These are phyloP conservation scores for Penicillium sp. DNA, from an alignment of 2,329 filamentous ascomycete genomes.

Conservation along the genomic window DNA sequence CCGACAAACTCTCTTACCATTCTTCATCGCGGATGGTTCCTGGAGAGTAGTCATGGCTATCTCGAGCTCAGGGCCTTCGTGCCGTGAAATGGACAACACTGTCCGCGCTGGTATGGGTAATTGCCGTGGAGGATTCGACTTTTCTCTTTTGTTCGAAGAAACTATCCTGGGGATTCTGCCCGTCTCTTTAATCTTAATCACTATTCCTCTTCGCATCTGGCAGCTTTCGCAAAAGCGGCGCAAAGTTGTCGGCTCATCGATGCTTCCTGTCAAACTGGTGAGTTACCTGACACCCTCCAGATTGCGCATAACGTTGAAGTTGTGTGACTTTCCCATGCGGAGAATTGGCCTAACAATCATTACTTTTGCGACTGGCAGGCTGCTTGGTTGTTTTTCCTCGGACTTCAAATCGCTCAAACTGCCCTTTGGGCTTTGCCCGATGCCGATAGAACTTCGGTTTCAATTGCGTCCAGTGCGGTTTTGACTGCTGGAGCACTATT, in stretches of 20 bases:
- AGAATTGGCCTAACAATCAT: slow-evolving; percentile 6
- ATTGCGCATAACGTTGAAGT: background rate
- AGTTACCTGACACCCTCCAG: slow-evolving; percentile 18
- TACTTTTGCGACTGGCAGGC: slow-evolving; percentile 18
- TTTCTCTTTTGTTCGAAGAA: slow-evolving; percentile 49
- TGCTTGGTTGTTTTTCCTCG: slow-evolving; percentile 31
- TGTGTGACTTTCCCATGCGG: background rate
- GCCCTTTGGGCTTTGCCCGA: slow-evolving; percentile 37
- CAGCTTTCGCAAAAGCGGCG: slow-evolving; percentile 35
- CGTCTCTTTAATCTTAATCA: slow-evolving; percentile 35
- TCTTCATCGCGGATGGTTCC: slow-evolving; percentile 17
- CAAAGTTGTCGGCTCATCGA: slow-evolving; percentile 35
- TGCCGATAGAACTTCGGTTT: slow-evolving; percentile 33
- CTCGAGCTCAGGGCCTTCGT: slow-evolving; percentile 26
- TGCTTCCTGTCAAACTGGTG: slow-evolving; percentile 37
- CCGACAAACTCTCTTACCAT: slow-evolving; percentile 12
- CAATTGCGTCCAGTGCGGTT: slow-evolving; percentile 35
- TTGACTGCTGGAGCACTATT: slow-evolving; percentile 28
- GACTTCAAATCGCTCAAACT: slow-evolving; percentile 39
- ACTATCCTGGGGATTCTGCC: slow-evolving; percentile 40
- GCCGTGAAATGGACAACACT: slow-evolving; percentile 36
- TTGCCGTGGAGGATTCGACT: slow-evolving; percentile 45
- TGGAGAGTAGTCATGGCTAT: slow-evolving; percentile 27
- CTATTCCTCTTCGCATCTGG: slow-evolving; percentile 34
- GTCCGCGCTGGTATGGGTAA: slow-evolving; percentile 33